Conservation (phyloP, 2,329 filamentous ascomycete genomes). For the Penicillium hesseltinei region DNA sequence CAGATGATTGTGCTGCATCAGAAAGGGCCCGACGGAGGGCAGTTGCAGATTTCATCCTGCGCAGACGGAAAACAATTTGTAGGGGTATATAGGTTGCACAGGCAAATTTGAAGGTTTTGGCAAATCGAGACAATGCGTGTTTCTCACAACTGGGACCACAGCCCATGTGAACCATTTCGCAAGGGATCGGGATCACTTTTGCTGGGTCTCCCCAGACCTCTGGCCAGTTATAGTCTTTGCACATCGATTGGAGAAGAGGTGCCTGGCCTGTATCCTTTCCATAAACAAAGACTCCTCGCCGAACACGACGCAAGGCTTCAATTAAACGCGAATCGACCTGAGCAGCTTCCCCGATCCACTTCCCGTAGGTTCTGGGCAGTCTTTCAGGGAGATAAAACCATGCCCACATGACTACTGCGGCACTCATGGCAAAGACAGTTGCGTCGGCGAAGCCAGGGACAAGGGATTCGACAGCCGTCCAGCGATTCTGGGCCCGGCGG, state of each 20-base stretch:
- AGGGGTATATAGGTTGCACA: constrained; percentile 75
- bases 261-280: constrained; percentile 71
- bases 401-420: constrained; percentile 79
- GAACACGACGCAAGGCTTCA: constrained; percentile 67
- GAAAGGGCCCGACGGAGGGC: constrained; percentile 53
- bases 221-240: constrained; percentile 67
- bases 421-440: constrained; percentile 68
- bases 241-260: constrained; percentile 68
- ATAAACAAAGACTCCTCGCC: constrained; percentile 65
- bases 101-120: constrained; percentile 68
- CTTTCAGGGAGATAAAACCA: constrained; percentile 76
- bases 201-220: constrained; percentile 70
- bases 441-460: constrained; percentile 58
- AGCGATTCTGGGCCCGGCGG: constrained; percentile 30
- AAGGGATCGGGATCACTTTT: constrained; percentile 69
- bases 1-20: constrained; percentile 67
- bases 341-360: constrained; percentile 78
- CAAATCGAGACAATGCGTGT: constrained; percentile 68
- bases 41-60: constrained; percentile 46
- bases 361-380: constrained; percentile 71
- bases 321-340: constrained; percentile 72
- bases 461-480: constrained; percentile 42
- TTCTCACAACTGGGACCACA: constrained; percentile 67
- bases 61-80: constrained; percentile 63
- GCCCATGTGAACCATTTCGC: constrained; percentile 81